Evolutionary conservation across 2,329 filamentous ascomycete genomes (phyloP).

Genomic region (Diaporthe aspalathi): DNA sequence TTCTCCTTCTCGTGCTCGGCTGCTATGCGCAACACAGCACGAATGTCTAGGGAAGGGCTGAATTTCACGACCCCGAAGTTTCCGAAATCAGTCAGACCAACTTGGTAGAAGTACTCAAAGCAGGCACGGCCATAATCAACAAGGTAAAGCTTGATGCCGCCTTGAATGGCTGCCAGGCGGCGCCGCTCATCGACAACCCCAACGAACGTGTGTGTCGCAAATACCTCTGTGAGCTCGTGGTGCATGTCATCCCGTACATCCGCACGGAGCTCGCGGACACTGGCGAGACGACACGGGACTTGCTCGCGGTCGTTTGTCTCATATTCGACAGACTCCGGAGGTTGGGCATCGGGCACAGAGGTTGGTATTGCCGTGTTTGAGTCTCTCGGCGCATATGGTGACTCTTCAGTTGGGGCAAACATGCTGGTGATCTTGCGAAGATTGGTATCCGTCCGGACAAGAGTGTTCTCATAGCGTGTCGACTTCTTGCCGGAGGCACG

Average conservation of each 20-base stretch:
- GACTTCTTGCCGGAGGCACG: constrained; percentile 47
- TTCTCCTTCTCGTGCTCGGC: constrained; percentile 74
- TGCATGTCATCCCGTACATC: constrained; percentile 86
- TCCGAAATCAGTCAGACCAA: constrained; percentile 93
- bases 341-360: constrained; percentile 36
- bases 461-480: constrained; percentile 81
- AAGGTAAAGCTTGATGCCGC: constrained; percentile 90
- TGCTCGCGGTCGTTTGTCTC: constrained; percentile 74
- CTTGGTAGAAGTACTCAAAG: constrained; percentile 94
- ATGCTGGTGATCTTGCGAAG: constrained; percentile 96
- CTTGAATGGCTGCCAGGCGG: constrained; percentile 91
- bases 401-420: constrained; percentile 71
- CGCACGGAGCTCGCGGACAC: constrained; percentile 84
- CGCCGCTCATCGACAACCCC: constrained; percentile 89
- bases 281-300: constrained; percentile 79
- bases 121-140: constrained; percentile 91
- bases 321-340: constrained; percentile 72
- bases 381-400: constrained; percentile 46
- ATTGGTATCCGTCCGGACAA: constrained; percentile 89
- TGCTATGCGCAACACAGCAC: constrained; percentile 77
- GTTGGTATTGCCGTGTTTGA: constrained; percentile 42
- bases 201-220: constrained; percentile 90
- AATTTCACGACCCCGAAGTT: constrained; percentile 92
- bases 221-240: constrained; percentile 85
- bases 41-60: constrained; percentile 77